Percentiles rank a stretch among this genome's conserved stretches.
Conservation (phyloP, 1,284 basidiomycete genomes). For the Meripilus lineatus region DNA sequence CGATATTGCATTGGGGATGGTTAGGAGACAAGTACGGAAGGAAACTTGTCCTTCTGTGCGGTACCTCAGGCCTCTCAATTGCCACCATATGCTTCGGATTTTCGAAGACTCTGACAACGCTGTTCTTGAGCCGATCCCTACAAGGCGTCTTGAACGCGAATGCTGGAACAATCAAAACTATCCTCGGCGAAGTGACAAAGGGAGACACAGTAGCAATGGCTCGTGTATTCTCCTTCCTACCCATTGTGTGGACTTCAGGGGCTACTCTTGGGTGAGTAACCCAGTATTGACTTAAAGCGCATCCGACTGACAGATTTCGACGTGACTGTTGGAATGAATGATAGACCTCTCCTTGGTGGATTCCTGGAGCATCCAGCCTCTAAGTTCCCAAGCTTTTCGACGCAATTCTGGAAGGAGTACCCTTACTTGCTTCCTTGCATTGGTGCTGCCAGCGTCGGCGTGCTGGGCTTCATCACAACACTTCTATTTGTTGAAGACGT, state of each 20-base stretch:
- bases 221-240: too few species aligned
- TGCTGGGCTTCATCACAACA: neutral
- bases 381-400: neutral
- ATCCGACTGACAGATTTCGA: neutral
- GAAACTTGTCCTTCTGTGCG: too few species aligned
- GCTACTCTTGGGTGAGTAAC: neutral
- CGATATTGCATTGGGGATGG: too few species aligned
- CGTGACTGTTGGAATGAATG: neutral
- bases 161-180: too few species aligned
- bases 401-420: neutral
- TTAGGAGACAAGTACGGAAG: too few species aligned
- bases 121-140: too few species aligned
- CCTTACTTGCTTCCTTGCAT: neutral
- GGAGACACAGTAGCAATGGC: too few species aligned
- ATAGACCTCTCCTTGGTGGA: neutral
- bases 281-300: neutral
- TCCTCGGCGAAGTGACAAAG: too few species aligned
- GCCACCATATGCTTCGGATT: too few species aligned
- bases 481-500: neutral
- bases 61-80: too few species aligned
- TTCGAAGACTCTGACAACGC: too few species aligned
- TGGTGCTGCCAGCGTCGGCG: neutral
- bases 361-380: constrained; percentile 1
- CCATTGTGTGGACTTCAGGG: constrained; percentile 1
- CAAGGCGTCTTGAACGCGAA: too few species aligned